Base-by-base conservation (phyloP, 1,139 yeast genomes). In the Hyphopichia fennica region DNA sequence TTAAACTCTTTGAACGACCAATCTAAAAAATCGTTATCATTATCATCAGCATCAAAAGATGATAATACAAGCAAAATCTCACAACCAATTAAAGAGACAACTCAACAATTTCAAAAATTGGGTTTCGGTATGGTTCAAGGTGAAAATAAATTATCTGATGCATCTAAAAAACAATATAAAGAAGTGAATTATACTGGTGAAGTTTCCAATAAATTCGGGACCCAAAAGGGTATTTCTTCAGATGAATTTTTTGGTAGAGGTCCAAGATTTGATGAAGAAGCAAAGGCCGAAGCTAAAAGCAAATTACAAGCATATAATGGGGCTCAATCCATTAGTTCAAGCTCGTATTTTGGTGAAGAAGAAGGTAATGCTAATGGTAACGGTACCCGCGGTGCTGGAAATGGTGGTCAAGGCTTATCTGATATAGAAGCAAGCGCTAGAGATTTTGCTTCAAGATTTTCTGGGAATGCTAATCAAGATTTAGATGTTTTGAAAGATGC, bases 231-330 rank as follows among this genome's bases (percentile, higher is more conserved):
- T 42, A 95, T 93, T 50, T 91, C 98, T 0, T 90, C 97, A 0
- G 99, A 95, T 63, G 95, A 90, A 66, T 82, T 80, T 60, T 93
- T 93, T 62, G 96, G 97, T 14, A 83, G 96, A 57, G 95, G 95
- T 33, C 78, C 78, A 3, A 72, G 82, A 37, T 89, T 81, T 58
- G 97, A 89, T 56, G 87, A 87, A 52, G 72, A 72, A 9, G 87
- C 89, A 35, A 86, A 85, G 46, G 76, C 75, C 36, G 97, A 90
- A 65, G 97, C 98, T 4, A 76, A 76, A 49, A 61, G 79, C 22
- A 90, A 95, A 54, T 72, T 93, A 47, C 90, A 85, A 62, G 70
- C 83, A 8, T 95, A 87, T 64, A 80, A 79, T 45, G 95, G 95
- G 40, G 96, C 99, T 2, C 85, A 87, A 38, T 79, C 96, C 4